Evolutionary conservation across 2,329 filamentous ascomycete species (phyloP), one percentile per base, ranked within the genome.

Genomic region (Blastomyces gilchristii): DNA sequence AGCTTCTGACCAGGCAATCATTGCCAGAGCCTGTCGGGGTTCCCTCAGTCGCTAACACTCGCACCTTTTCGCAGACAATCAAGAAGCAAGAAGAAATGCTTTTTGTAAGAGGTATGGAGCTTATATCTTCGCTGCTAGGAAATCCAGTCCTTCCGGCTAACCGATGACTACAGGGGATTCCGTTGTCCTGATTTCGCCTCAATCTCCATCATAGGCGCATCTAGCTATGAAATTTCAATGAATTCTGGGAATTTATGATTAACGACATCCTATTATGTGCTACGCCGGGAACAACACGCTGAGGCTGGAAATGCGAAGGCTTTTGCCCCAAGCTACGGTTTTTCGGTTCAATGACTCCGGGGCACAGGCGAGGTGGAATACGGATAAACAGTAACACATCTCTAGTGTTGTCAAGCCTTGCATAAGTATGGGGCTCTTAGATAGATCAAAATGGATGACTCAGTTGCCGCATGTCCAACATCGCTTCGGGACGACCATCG

Each of bases 1-100:
- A 39, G 18, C 11, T 28, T 45, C 31, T 37, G 14, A 43, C 16
- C 58, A 14, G 4, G n/a, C 18, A 14, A 16, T 22, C 18, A n/a
- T 25, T 58, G 18, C 18, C 37, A 37, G 41, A 22, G 31, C 31
- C 14, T 6, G 14, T 7, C 2, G 1, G 3, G 34, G 4, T 54
- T 37, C n/a, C n/a, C 52, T 31, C 28, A 9, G 25, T 49, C 25
- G 41, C 57, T 59, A 22, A 59, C 41, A 47, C 18, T 22, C 7
- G 2, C 8, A 14, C 68, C 81, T 68, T 50, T 28, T 60, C 37
- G 16, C 67, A 96, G 89, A 96, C 92, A 16, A 86, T 94, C 66
- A 96, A 93, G 79, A 96, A 96, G 78, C 95, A 97, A 76, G 95
- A 91, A 53, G 94, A 97, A 75, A 99, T 99, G 94, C 80, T 99